Conservation (phyloP, 371 early-diverging fungal species). For the Blakeslea trispora region DNA sequence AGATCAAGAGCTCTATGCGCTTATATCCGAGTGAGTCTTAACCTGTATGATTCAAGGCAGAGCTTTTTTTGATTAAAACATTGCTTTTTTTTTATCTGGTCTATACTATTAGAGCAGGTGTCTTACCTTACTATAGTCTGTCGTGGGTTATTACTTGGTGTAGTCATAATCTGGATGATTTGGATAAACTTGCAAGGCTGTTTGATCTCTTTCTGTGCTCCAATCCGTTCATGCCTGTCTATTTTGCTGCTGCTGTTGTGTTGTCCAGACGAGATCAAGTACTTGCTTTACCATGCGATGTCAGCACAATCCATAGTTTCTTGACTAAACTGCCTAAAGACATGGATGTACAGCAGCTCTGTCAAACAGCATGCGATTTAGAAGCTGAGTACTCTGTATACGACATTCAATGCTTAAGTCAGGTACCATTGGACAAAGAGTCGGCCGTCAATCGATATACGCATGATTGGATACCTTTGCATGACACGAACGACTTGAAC, state of each 20-base stretch:
- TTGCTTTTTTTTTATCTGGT: too few relatives aligned
- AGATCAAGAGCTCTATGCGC: constrained; percentile 51
- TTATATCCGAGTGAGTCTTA: constrained; percentile 51
- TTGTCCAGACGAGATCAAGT: constrained; percentile 50
- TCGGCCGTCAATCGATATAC: constrained; percentile 36
- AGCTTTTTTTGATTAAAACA: too few relatives aligned
- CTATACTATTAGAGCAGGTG: constrained; percentile 53
- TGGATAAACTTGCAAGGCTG: constrained; percentile 60
- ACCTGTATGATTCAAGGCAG: too few relatives aligned
- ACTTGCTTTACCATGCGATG: constrained; percentile 51
- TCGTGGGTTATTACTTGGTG: constrained; percentile 91
- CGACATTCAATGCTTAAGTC: constrained; percentile 41
- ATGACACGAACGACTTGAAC: constrained; percentile 1
- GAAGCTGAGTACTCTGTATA: constrained; percentile 44
- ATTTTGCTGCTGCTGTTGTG: constrained; percentile 71
- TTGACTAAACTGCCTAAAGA: constrained; percentile 58
- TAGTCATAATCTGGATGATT: constrained; percentile 71
- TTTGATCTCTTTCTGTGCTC: constrained; percentile 77
- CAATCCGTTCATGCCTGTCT: constrained; percentile 75
- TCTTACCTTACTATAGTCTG: constrained; percentile 79
- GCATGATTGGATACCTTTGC: constrained; percentile 16
- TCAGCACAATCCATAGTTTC: constrained; percentile 55
- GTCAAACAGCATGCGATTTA: constrained; percentile 42
- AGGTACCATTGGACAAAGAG: constrained; percentile 39
- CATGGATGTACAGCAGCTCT: constrained; percentile 41